A percentile compares a stretch with the other conserved stretches of the same genome.
Evolutionary conservation across 257 asterid species (phyloP).

Genomic region (Primulina huaijiensis): DNA sequence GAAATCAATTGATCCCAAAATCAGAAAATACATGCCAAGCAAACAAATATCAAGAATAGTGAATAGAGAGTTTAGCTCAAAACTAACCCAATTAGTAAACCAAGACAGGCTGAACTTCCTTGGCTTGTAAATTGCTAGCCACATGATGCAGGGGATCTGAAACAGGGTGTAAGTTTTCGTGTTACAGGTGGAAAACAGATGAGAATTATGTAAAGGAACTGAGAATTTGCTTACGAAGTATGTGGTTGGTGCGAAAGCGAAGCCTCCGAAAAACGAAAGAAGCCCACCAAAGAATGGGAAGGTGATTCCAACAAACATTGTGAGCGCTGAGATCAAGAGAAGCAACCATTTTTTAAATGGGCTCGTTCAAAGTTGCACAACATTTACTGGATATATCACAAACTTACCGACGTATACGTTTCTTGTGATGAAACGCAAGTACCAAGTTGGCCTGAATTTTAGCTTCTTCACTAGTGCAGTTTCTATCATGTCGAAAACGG

Average conservation of each 20-base stretch:
- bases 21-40: background rate
- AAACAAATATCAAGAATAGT: background rate
- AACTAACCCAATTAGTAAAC: conserved; percentile 41
- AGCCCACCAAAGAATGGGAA: conserved; percentile 36
- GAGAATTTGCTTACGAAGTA: conserved; percentile 25
- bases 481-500: conserved; percentile 49
- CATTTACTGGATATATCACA: background rate
- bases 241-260: conserved; percentile 38
- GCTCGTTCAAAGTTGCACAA: background rate
- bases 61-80: background rate
- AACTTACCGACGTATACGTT: conserved; percentile 42
- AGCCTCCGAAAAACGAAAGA: conserved; percentile 34
- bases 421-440: conserved; percentile 32
- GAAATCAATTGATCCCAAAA: background rate
- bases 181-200: background rate
- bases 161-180: background rate
- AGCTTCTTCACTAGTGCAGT: conserved; percentile 36
- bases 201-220: background rate
- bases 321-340: conserved; percentile 22
- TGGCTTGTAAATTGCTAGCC: conserved; percentile 45
- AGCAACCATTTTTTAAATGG: background rate
- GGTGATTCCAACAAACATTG: conserved; percentile 31
- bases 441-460: conserved; percentile 31
- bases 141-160: conserved; percentile 51
- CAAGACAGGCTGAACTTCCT: conserved; percentile 41